Base-by-base conservation (phyloP, 2,329 filamentous ascomycete genomes). In the Ophiostoma sp. region DNA sequence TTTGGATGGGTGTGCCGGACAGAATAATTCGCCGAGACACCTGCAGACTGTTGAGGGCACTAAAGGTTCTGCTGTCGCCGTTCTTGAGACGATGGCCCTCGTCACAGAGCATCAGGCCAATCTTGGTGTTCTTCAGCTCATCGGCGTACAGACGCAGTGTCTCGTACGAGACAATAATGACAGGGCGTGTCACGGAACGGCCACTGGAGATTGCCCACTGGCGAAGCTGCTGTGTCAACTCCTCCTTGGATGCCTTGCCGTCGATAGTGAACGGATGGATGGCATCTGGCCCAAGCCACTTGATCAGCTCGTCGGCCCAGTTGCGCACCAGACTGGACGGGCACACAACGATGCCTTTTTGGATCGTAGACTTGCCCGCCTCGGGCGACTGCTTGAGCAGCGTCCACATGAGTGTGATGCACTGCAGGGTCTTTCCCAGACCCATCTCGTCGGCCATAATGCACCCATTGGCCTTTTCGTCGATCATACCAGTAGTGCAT, bases 401-500 rank as follows among this genome's bases (percentile, higher is more conserved):
- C 1, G 95, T 99, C 95, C 95, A 99, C 84, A 99, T 90, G 67
- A 99, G 85, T 0, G 95, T 87, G 76, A 99, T 99, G 79, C 95
- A 99, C 82, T 99, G 95, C 62, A 99, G 81, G 23, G 95, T 99
- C 81, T 99, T 99, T 70, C 95, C 95, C 39, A 99, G 82, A 75
- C 95, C 95, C 95, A 99, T 99, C 78, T 97, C 95, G 78, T 99
- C 95, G 69, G 95, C 95, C 95, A 99, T 99, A 78, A 99, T 99
- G 80, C 95, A 99, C 1, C 95, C 95, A 78, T 97, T 92, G 67
- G 95, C 95, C 75, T 94, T 94, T 52, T 90, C 86, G 76, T 98
- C 95, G 70, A 98, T 91, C 84, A 98, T 86, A n/a, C 95, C 95
- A 1, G 94, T 98, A 6, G 95, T 93, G 76, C 93, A 96, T 74